Conservation (phyloP, 441 rosid genomes). For the Brassica hybrid region DNA sequence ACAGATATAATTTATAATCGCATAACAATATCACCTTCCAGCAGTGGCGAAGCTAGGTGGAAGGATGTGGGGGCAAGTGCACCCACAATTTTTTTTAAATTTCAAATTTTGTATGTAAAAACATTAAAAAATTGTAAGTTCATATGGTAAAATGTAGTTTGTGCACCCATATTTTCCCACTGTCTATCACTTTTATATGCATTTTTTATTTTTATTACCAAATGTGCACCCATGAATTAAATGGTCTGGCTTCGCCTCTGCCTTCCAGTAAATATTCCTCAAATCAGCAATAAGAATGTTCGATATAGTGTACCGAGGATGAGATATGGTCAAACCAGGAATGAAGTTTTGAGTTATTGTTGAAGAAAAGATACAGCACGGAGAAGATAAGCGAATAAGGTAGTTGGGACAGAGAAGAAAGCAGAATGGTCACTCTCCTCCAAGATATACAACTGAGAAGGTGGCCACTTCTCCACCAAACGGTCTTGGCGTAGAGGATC, state of each 20-base stretch:
- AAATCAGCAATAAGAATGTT: background rate
- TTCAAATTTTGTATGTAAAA: too few species aligned
- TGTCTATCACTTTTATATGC: too few species aligned
- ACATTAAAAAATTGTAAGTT: too few species aligned
- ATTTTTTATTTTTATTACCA: too few species aligned
- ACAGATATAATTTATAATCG: background rate
- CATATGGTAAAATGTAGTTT: too few species aligned
- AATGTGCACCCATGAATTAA: too few species aligned
- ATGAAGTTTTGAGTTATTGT: background rate
- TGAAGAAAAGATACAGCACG: constrained; percentile 40
- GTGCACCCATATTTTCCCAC: too few species aligned
- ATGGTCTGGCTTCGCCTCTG: too few species aligned
- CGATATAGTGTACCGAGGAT: background rate
- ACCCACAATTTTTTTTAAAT: too few species aligned
- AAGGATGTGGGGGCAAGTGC: too few species aligned
- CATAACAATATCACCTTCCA: background rate
- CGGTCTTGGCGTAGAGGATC: constrained; percentile 43
- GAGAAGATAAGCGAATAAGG: constrained; percentile 42
- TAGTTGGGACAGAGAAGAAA: constrained; percentile 51
- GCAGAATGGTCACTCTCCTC: constrained; percentile 60
- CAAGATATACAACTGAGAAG: constrained; percentile 43
- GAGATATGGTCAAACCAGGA: background rate
- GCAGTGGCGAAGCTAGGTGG: too few species aligned
- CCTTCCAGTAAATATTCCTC: background rate
- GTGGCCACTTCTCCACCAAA: constrained; percentile 53